Base-by-base conservation (phyloP, 192 early-diverging fungal species). In the Chytriomyces sp. region DNA sequence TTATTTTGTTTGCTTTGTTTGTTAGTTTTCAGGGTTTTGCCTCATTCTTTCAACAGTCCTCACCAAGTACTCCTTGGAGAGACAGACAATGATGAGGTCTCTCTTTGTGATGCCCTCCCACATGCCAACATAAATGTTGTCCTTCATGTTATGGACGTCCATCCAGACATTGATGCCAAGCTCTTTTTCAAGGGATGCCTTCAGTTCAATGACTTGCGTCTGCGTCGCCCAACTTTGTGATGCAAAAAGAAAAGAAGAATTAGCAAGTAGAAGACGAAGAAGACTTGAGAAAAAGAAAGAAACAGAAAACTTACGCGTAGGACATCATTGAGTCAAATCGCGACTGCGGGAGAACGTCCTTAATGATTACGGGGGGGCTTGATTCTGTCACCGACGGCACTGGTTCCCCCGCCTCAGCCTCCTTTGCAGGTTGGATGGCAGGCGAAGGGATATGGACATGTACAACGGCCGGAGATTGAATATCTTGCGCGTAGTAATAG, bases 71-170 rank as follows among this genome's bases (percentile, higher is more conserved):
- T 28, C 6, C 18, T 28, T 9, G 7, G 75, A 76, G 35, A 76
- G 59, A 45, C 75, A 76, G 26, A 76, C 47, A 23, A 76, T 45
- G 28, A 76, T 6, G n/a, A 76, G 5, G 24, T 50, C 64, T 8
- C 24, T 43, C 50, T 76, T 76, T 18, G 57, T 35, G 45, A 76
- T 44, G 0, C 66, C 75, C 44, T 76, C 75, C 6, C 53, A 48
- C 75, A 76, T 76, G 35, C 48, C 45, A 0, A 9, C 16, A 59
- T 76, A 76, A 70, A 76, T 67, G 35, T 76, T 59, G n/a, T 11
- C n/a, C 18, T 76, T 53, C 75, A 76, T 76, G 45, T 76, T 65
- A 6, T 23, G 50, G 18, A 69, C 75, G 59, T 76, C 75, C 18
- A 76, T 44, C 75, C 75, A 76, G 20, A 73, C 62, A 7, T 28